Evolutionary conservation across 208 protist genomes (phyloP), one percentile per base, ranked within the genome.

Genomic region (Dictyostelium gargantuum): DNA sequence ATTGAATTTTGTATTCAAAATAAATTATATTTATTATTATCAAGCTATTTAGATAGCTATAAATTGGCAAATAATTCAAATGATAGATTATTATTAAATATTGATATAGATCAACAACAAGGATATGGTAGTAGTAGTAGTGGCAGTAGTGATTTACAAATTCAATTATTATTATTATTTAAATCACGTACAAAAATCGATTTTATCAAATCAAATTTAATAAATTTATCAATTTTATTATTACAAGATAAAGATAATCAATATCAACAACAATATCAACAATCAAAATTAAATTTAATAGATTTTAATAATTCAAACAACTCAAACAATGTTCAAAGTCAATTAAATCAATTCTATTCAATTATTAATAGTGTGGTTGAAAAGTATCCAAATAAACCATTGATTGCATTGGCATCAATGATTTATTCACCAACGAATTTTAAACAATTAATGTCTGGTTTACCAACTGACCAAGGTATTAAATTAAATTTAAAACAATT

Each of bases 1-100:
- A 74, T 92, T 26, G 15, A 84, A 40, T 92, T 92, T 38, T 92
- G 63, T 29, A 92, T 92, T 23, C 44, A 84, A 9, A 70, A 92
- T 23, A 84, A 68, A 23, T 48, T 79, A 1, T 54, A 76, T 54
- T 26, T 73, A 32, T 26, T 92, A 17, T 56, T 92, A 21, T 61
- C 77, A 44, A 63, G 40, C 42, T 92, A 92, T 54, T 13, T 81
- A 15, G 35, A 77, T 19, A n/a, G 40, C 3, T 92, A 92, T 63
- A 23, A 48, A 6, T 29, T 91, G 9, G 63, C 63, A 26, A 70
- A 70, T 3, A 70, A 38, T 70, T 21, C 8, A 13, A 26, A 10
- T 42, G 63, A 70, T 40, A 70, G 63, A 70, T 40, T 40, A 42
- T 10, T 29, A 70, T 70, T 70, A 40, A 17, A 70, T 9, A 70